Evolutionary conservation across 805 yeast species (phyloP), one percentile per base, ranked within the genome.

Genomic region (Ogataea populi-albae): DNA sequence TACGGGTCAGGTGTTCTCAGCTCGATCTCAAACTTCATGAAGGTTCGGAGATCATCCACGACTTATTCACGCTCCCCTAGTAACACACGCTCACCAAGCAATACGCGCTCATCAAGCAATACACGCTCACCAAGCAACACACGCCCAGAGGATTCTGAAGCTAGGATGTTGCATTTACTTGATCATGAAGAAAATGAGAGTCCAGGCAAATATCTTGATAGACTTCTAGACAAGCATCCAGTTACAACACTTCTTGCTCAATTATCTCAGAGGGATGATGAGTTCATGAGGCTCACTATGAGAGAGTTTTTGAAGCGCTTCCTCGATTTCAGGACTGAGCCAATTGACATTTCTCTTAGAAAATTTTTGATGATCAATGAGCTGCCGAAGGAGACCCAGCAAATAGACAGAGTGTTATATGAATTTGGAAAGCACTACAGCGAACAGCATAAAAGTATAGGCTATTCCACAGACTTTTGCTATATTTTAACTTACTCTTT

Each of bases 361-460:
- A 73, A 71, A 45, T 69, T 83, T 33, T 56, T 84, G 26, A 66
- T 77, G 64, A 60, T 68, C 31, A 68, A 77, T 38, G 75, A 76
- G 35, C 59, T 84, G 17, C 93, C 93, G 0, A 71, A 67, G 42
- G 93, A 84, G 50, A 65, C 86, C 0, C 91, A 83, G 52, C 89
- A 84, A 50, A 83, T 84, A 33, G 91, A 84, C 48, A 64, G 88
- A 30, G 68, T 81, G 3, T 59, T 84, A 26, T 74, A 72, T 34
- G 69, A 69, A 21, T 79, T 84, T 56, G 71, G 84, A 7, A 52
- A 50, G 19, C 66, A 71, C 17, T 84, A 77, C 54, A 68, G 66
- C 40, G 52, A 59, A 19, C 68, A 55, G 36, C 71, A 74, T 41
- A 64, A 65, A 0, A 52, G 50, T 6, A 34, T 66, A 8, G 71